These are phyloP conservation scores for Blastomyces emzantsi DNA, from an alignment of 2,329 filamentous ascomycete species.

Conservation along the genomic window DNA sequence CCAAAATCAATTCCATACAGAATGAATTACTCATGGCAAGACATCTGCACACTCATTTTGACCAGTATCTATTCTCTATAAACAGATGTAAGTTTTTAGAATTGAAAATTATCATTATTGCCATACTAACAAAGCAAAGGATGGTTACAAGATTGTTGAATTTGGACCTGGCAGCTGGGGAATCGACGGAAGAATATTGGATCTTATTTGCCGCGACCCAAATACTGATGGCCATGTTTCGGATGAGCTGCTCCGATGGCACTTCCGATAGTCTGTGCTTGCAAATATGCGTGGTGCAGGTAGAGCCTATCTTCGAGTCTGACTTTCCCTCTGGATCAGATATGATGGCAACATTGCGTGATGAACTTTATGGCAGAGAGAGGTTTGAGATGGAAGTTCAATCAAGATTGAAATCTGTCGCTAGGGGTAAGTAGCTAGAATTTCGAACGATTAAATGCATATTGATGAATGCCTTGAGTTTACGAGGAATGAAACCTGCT, in stretches of 20 bases:
- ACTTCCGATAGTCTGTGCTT: slow-evolving; percentile 20
- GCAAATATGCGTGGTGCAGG: slow-evolving; percentile 22
- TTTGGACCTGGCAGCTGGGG: slow-evolving; percentile 11
- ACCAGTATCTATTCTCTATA: slow-evolving; percentile 17
- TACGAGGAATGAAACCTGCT: no score
- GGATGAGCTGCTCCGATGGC: slow-evolving; percentile 19
- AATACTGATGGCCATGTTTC: slow-evolving; percentile 12
- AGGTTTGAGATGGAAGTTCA: slow-evolving; percentile 15
- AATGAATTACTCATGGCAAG: slow-evolving; percentile 15
- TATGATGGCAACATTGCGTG: slow-evolving; percentile 15
- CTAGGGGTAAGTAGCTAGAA: neutral
- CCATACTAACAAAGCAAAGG: slow-evolving; percentile 14
- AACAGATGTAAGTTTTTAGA: slow-evolving; percentile 19
- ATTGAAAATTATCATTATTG: no score
- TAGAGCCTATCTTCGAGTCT: slow-evolving; percentile 19
- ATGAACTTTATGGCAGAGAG: slow-evolving; percentile 16
- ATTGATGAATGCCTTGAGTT: no score
- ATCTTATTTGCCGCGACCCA: slow-evolving; percentile 16
- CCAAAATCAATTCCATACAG: slow-evolving; percentile 16
- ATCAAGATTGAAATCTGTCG: neutral
- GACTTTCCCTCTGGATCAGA: slow-evolving; percentile 20
- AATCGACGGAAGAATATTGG: slow-evolving; percentile 16
- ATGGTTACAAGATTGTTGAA: slow-evolving; percentile 15
- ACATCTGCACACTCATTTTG: slow-evolving; percentile 14
- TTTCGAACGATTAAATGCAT: no score